Base-by-base conservation (phyloP, 148 eudicot genomes). In the Arctostaphylos glauca region DNA sequence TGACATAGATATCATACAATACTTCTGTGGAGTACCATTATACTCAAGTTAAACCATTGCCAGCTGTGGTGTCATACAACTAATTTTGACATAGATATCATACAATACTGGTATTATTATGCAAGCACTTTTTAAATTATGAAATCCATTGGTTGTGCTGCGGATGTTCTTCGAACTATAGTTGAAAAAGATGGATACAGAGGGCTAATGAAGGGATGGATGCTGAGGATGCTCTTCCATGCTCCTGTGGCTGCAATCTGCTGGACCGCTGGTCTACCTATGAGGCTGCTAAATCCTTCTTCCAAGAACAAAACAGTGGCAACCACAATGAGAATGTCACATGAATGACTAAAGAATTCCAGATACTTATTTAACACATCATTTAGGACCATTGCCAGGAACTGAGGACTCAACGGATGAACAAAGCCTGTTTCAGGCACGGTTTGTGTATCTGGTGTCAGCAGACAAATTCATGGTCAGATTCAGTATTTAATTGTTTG, bases 231-330 rank as follows among this genome's bases (percentile, higher is more conserved):
- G 98, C 90, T 94, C 75, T 94, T 94, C 88, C 94, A 92, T 84
- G 94, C 98, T 55, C 98, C 98, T 58, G 98, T 94, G 53, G 96
- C 96, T 47, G 93, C 98, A 46, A 92, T 94, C 59, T 92, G 94
- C 82, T 94, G 95, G 98, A 92, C 59, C 91, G 94, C 82, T 94
- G 95, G 98, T 94, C 98, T 6, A 92, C 95, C 49, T 94, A 94
- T n/a, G 98, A 94, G 90, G 93, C 95, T 47, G 91, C 84, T 41
- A 94, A 94, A 81, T 72, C 89, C 80, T 92, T 91, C 82, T 92
- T 94, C 86, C 90, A 91, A 46, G 88, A 91, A 5, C 71, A 77
- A 52, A 90, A 91, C 76, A 86, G 19, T 44, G 53, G 43, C 52
- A 73, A 74, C 76, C 80, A 82, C 70, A 80, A 60, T 71, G 83